phyloP scores from a whole-genome alignment of 768 basidiomycete genomes.

The Rhizopogon vulgaris region DNA sequence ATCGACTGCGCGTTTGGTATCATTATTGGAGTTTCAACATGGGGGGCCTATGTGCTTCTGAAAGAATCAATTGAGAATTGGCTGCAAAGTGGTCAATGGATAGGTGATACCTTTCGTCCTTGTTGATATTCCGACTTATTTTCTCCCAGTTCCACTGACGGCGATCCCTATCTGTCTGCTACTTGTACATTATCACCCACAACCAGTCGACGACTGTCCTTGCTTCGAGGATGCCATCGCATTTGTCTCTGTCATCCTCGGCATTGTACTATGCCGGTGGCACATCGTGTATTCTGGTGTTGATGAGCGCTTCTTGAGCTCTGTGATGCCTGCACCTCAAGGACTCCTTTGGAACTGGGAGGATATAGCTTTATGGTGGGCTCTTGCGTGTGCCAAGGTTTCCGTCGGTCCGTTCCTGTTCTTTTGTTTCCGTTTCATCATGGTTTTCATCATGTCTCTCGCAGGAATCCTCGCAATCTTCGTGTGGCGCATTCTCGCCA shows the following conservation, averaged over 20 bases:
- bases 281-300: constrained; percentile 36
- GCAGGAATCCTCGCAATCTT: constrained; percentile 76
- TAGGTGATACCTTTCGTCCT: constrained; percentile 19
- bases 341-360: constrained; percentile 31
- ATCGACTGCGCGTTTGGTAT: constrained; percentile 64
- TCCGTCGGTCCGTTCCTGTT: constrained; percentile 29
- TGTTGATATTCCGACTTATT: constrained; percentile 11
- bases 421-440: not conserved
- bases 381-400: constrained; percentile 34
- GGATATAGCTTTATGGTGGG: constrained; percentile 31
- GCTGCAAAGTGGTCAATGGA: constrained; percentile 32
- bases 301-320: constrained; percentile 24
- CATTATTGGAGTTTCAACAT: constrained; percentile 59
- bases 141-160: constrained; percentile 45
- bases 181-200: constrained; percentile 83
- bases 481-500: constrained; percentile 83
- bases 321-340: constrained; percentile 54
- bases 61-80: constrained; percentile 37
- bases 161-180: constrained; percentile 60
- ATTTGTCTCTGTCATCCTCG: constrained; percentile 77
- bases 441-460: not conserved
- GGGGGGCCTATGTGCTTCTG: constrained; percentile 37
- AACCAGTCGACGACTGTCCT: constrained; percentile 94
- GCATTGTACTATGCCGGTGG: constrained; percentile 70
- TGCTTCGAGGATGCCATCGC: constrained; percentile 98